Conservation (phyloP, 2,329 filamentous ascomycete species). For the Ophiosphaerella herpotricha region DNA sequence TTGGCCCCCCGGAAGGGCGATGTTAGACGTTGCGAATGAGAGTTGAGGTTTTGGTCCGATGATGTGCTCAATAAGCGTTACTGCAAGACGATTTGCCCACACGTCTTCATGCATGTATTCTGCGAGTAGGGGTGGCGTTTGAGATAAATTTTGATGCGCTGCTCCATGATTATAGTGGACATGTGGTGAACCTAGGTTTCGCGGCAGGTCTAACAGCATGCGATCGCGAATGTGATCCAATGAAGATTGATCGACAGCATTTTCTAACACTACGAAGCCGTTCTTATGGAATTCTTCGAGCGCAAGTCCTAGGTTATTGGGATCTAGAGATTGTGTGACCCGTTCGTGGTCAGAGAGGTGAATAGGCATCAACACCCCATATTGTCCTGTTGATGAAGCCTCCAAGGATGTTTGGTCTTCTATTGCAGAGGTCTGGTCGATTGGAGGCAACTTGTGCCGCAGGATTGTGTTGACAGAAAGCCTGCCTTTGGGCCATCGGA, state of each 20-base stretch:
- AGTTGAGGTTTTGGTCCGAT: constrained; percentile 24
- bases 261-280: constrained; percentile 22
- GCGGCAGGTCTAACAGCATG: constrained; percentile 13
- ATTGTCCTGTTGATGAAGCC: too few species aligned
- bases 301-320: not conserved
- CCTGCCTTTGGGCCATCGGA: too few species aligned
- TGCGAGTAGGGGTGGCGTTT: constrained; percentile 15
- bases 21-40: constrained; percentile 22
- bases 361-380: too few species aligned
- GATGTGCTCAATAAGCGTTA: constrained; percentile 19
- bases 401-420: too few species aligned
- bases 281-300: constrained; percentile 18
- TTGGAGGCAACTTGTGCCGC: too few species aligned
- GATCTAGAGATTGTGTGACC: too few species aligned
- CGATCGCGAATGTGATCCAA: constrained; percentile 16
- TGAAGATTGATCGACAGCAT: constrained; percentile 14
- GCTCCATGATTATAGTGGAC: constrained; percentile 23
- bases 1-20: constrained; percentile 14
- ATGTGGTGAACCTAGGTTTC: not conserved
- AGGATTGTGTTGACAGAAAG: too few species aligned
- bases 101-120: constrained; percentile 19
- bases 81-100: constrained; percentile 21
- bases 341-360: too few species aligned
- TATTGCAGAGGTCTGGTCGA: too few species aligned
- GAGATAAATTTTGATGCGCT: constrained; percentile 17